Base-by-base conservation (phyloP, 805 yeast genomes). In the Brettanomyces bruxellensis region DNA sequence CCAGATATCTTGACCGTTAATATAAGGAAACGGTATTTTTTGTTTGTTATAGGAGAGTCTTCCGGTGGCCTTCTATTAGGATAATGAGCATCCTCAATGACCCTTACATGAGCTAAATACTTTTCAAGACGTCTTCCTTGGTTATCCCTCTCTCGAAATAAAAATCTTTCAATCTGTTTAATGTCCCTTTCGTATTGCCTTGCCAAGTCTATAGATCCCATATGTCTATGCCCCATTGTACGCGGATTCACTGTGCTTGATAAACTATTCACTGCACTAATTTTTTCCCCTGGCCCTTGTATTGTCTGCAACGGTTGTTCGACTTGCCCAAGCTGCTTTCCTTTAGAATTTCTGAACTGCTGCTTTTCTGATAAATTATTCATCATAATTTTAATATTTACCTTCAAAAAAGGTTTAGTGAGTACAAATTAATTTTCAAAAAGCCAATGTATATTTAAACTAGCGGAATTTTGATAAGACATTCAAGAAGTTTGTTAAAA, bases 81-180 rank as follows among this genome's bases (percentile, higher is more conserved):
- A 51, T 72, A 82, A 48, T 75, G 76, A 0, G 88, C 72, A 62
- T 80, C 93, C 58, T 88, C 96, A 40, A 79, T 72, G 34, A 87
- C 74, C 45, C 84, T 66, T 13, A 85, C 81, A 60, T 88, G 96
- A 1, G 93, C 81, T 46, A 84, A 75, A 60, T 88, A 88, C 25
- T 73, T 73, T 43, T 79, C 83, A 9, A 71, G 62, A 22, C 71
- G 65, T 18, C 59, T 60, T 7, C 74, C 73, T 32, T 69, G 67
- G 11, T 63, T 56, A 47, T 70, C 78, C 22, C 61, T 58, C 41
- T 68, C 72, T 12, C 73, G 59, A 57, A 81, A 81, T 49, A 84
- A 72, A 48, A 65, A 71, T 49, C 60, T 64, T 48, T 73, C 70
- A 46, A 81, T 70, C 25, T 66, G 62, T 40, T 66, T 65, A 51